Evolutionary conservation across 345 rosid species (phyloP), one percentile per base, ranked within the genome.

Genomic region (Toxicodendron radicans): DNA sequence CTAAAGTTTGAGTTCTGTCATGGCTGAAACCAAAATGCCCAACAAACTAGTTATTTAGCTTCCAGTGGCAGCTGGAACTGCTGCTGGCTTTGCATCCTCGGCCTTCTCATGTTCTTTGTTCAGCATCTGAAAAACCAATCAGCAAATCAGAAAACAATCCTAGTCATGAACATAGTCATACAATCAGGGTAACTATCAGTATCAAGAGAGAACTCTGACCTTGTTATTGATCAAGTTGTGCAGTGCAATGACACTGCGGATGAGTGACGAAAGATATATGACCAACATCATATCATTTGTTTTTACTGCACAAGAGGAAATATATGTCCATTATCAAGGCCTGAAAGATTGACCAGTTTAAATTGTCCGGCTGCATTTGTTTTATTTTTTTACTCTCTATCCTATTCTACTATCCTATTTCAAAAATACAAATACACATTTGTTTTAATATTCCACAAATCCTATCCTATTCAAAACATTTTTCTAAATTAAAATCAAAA

Each of bases 141-240:
- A 33, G 57, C 20, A 43, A 60, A 66, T 51, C 35, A 18, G 65
- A 70, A 35, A 69, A 30, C 20, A 17, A 51, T 41, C 21, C 33
- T 24, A 66, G 21, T 51, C 35, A 41, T 71, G 20, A 59, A 6
- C 5, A 30, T 17, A 14, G 49, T 18, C 46, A 58, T 64, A 56
- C 61, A 72, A 49, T 51, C 3, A 53, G 41, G 27, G 20, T n/a
- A 38, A 24, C 10, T 21, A 70, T 12, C 67, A 12, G 41, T n/a
- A 27, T 51, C 16, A 17, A 27, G 7, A 11, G 16, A 52, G 57
- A 77, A 0, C 24, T 63, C 76, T 66, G 46, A 92, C 99, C 95
- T 95, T 95, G 84, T 95, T 90, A 81, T 87, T 92, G 83, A 95
- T 95, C 94, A 91, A 86, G 86, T 91, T 92, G 81, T 95, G 98